Conservation (phyloP, 2,329 filamentous ascomycete genomes). For the Beauveria scarabaeidicola region DNA sequence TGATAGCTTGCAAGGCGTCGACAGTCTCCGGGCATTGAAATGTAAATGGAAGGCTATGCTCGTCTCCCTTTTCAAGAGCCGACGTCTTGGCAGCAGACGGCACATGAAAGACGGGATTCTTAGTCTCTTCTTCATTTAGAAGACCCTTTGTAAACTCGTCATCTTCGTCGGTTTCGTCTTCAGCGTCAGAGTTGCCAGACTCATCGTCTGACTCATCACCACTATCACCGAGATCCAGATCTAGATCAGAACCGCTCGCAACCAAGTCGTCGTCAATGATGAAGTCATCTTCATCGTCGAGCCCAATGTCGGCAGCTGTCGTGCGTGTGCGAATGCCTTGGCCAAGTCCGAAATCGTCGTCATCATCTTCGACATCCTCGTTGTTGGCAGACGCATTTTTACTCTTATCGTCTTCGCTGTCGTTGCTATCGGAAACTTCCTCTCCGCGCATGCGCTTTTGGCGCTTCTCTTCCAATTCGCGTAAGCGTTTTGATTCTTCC, state of each 20-base stretch:
- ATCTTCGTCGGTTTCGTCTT: conserved; percentile 32
- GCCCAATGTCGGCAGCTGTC: conserved; percentile 55
- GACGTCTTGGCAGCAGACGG: conserved; percentile 33
- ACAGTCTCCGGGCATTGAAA: conserved; percentile 78
- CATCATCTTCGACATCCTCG: conserved; percentile 36
- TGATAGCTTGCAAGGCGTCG: conserved; percentile 61
- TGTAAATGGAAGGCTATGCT: conserved; percentile 64
- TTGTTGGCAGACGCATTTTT: conserved; percentile 30
- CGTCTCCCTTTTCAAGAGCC: conserved; percentile 32
- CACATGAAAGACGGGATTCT: conserved; percentile 42
- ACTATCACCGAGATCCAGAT: conserved; percentile 49
- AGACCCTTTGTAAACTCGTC: conserved; percentile 68
- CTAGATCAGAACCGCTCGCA: conserved; percentile 66
- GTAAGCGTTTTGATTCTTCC: conserved; percentile 68
- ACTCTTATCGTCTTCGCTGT: conserved; percentile 34
- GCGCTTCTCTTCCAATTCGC: conserved; percentile 74
- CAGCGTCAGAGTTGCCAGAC: conserved; percentile 31
- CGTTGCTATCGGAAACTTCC: conserved; percentile 57
- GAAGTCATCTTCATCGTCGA: conserved; percentile 94
- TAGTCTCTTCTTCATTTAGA: conserved; percentile 49
- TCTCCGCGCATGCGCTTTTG: conserved; percentile 82
- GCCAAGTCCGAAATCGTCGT: conserved; percentile 54
- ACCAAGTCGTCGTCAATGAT: conserved; percentile 82
- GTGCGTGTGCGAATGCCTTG: conserved; percentile 47
- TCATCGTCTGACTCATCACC: conserved; percentile 44